Conservation (phyloP, 2,329 filamentous ascomycete genomes). For the Curvularia lunata region DNA sequence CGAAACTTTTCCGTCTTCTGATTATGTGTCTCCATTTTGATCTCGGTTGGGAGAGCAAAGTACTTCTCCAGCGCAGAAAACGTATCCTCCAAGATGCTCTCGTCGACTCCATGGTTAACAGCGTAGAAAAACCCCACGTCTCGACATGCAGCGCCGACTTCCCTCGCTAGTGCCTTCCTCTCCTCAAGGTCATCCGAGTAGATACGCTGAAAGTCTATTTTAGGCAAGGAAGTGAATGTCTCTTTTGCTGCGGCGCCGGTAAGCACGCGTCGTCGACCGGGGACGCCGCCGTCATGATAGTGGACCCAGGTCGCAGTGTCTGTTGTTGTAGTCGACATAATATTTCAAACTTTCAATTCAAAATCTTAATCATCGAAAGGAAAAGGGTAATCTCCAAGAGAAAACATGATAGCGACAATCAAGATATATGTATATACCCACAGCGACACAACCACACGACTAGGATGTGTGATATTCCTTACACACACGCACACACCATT, state of each 20-base stretch:
- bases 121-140: constrained; percentile 46
- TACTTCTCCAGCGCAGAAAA: constrained; percentile 39
- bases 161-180: constrained; percentile 33
- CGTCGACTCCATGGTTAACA: constrained; percentile 41
- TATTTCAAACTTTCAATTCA: neutral
- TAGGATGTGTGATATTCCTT: constrained; percentile 12
- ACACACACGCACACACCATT: neutral
- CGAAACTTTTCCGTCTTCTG: constrained; percentile 45
- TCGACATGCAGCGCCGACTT: constrained; percentile 44
- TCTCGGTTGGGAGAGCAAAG: constrained; percentile 39
- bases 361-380: too few relatives aligned
- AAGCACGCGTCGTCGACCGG: constrained; percentile 35
- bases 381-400: too few relatives aligned
- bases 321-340: constrained; percentile 19
- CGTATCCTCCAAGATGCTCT: constrained; percentile 35
- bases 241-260: constrained; percentile 32
- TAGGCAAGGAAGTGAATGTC: constrained; percentile 37
- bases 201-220: constrained; percentile 40
- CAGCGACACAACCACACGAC: neutral
- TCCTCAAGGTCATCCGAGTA: constrained; percentile 36
- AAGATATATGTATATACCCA: constrained; percentile 4
- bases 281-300: constrained; percentile 42
- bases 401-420: too few relatives aligned
- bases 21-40: constrained; percentile 48
- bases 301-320: constrained; percentile 31